Evolutionary conservation across 768 basidiomycete genomes (phyloP), one percentile per base, ranked within the genome.

Genomic region (Piloderma croceum): DNA sequence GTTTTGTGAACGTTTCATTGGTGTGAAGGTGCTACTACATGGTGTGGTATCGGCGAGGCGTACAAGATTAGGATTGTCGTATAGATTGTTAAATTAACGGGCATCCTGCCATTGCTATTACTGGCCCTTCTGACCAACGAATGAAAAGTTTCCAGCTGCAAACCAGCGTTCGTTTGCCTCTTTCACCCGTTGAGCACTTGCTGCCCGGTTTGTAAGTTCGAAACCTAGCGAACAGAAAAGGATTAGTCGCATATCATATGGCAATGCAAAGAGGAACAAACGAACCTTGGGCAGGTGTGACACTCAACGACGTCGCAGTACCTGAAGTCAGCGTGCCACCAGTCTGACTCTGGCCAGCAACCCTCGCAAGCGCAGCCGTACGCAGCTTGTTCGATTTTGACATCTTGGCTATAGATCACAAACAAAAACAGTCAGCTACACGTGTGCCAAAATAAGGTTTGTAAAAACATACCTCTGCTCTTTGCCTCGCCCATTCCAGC

Each of bases 111-210:
- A n/a, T n/a, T n/a, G n/a, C n/a, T n/a, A n/a, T n/a, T n/a, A n/a
- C n/a, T n/a, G 10, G 11, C 74, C 73, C 44, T 74, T 74, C 51
- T 74, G 70, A 9, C 84, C 84, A 17, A 80, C 68, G 52, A 87
- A 88, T 3, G 87, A 86, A 62, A 90, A 90, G 27, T 68, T 87
- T 4, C 89, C 89, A 6, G 77, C 79, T 4, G 83, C 81, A 61
- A 99, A 99, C 96, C 96, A 99, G 20, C 85, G 75, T 39, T 96
- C 91, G 64, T 99, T 98, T 19, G 96, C 96, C 50, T 90, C 92
- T 60, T 91, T 90, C 42, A 96, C 90, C 23, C 84, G 76, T 47
- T 83, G 81, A n/a, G 84, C 78, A 38, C 81, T 80, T 4, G 83
- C 77, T n/a, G 86, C 74, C 19, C 88, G 84, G 57, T 98, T 98